Percentiles rank a stretch among this genome's conserved stretches.
These are phyloP conservation scores for Chalaropsis thielavioides DNA, from an alignment of 2,329 filamentous ascomycete genomes.

Conservation along the genomic window DNA sequence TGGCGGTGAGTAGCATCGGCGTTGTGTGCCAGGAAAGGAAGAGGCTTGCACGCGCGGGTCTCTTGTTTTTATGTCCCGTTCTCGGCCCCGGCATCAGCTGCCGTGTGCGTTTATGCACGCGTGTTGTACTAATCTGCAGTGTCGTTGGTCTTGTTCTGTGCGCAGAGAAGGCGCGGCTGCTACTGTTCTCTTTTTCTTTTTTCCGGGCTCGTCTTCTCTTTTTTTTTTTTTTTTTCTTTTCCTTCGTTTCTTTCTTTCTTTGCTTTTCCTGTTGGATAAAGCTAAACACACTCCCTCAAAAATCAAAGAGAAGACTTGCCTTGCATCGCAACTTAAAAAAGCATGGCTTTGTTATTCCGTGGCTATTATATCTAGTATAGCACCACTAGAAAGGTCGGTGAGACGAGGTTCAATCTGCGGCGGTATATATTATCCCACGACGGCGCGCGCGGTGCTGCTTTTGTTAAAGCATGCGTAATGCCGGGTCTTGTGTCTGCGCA, in stretches of 20 bases:
- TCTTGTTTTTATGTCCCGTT: not conserved
- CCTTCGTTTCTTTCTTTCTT: not conserved
- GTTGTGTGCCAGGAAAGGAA: not conserved
- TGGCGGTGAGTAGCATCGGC: conserved; percentile 35
- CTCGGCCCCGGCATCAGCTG: too few relatives aligned
- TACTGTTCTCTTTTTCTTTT: not conserved
- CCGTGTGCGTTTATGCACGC: not conserved
- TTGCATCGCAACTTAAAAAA: not conserved
- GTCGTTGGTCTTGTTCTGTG: not conserved
- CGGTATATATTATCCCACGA: too few relatives aligned
- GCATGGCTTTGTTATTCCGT: conserved; percentile 1
- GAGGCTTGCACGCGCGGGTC: not conserved
- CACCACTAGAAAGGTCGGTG: not conserved
- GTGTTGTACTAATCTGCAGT: not conserved
- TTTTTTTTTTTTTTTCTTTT: too few relatives aligned
- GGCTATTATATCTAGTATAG: conserved; percentile 2
- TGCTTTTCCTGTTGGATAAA: not conserved
- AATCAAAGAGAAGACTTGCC: too few relatives aligned
- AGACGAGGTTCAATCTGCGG: not conserved
- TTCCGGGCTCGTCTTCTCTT: not conserved
- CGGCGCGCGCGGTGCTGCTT: not conserved
- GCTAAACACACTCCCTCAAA: too few relatives aligned
- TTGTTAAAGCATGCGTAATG: not conserved
- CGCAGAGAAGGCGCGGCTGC: not conserved
- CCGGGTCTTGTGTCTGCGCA: too few relatives aligned